phyloP scores from a whole-genome alignment of 768 basidiomycete genomes.

The Gelatoporia subvermispora region DNA sequence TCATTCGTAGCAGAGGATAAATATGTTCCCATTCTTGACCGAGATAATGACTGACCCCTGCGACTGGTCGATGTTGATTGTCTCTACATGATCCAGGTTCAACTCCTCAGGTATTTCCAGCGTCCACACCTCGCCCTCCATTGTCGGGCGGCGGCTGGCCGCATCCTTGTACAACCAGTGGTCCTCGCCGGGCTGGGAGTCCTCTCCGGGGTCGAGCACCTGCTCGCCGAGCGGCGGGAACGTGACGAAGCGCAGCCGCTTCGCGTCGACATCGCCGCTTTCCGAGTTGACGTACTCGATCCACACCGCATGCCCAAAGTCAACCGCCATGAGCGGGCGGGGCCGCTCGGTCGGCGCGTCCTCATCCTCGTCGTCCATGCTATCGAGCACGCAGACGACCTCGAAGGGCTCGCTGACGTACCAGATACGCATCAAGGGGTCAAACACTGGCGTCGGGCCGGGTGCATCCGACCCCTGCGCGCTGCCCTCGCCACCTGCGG shows the following conservation, averaged over 20 bases:
- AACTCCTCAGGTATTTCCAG: constrained; percentile 61
- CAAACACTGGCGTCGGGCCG: constrained; percentile 14
- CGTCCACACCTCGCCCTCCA: constrained; percentile 44
- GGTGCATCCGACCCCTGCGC: neutral
- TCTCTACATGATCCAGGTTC: constrained; percentile 62
- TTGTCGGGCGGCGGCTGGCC: constrained; percentile 29
- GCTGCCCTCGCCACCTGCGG: neutral
- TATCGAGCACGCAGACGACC: constrained; percentile 60
- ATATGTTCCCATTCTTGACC: constrained; percentile 63
- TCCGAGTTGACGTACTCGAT: constrained; percentile 51
- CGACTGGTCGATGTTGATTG: constrained; percentile 73
- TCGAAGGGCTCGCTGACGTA: constrained; percentile 70
- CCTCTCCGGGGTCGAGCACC: neutral
- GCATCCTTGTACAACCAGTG: constrained; percentile 13
- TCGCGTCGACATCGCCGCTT: constrained; percentile 31
- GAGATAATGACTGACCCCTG: constrained; percentile 71
- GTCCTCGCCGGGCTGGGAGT: constrained; percentile 6
- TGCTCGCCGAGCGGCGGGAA: constrained; percentile 49
- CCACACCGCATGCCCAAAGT: constrained; percentile 87
- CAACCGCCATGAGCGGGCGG: constrained; percentile 71
- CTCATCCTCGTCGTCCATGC: constrained; percentile 30
- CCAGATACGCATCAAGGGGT: constrained; percentile 63
- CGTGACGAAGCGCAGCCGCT: constrained; percentile 64
- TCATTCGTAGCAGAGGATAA: constrained; percentile 63
- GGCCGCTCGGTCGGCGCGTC: constrained; percentile 40